Conservation (phyloP, 345 rosid species). For the Sisymbrium altissimum region DNA sequence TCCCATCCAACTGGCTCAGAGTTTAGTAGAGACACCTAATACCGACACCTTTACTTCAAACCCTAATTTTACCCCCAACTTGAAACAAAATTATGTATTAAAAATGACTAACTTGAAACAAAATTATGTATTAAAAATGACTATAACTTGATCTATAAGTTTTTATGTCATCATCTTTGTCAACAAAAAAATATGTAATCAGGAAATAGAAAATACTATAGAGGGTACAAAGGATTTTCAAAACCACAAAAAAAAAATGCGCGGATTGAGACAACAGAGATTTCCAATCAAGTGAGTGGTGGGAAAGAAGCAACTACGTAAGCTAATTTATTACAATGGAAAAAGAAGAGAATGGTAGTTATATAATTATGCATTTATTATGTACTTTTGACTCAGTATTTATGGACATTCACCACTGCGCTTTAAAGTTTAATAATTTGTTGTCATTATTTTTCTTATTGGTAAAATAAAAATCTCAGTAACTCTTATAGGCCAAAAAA, state of each 20-base stretch:
- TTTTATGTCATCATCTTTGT: neutral
- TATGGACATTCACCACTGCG: conserved; percentile 22
- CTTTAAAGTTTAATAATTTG: conserved; percentile 4
- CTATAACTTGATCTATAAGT: neutral
- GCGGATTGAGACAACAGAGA: conserved; percentile 8
- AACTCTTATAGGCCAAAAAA: neutral
- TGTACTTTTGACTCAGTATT: conserved; percentile 30
- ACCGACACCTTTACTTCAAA: conserved; percentile 7
- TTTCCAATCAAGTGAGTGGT: conserved; percentile 25
- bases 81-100: neutral
- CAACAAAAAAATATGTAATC: neutral
- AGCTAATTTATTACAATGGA: conserved; percentile 26
- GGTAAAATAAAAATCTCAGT: neutral
- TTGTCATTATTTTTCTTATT: neutral
- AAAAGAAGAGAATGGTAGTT: conserved; percentile 14
- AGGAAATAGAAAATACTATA: neutral
- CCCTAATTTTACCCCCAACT: neutral
- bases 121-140: neutral
- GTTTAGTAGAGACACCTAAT: conserved; percentile 28
- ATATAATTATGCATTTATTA: conserved; percentile 25
- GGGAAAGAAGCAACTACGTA: conserved; percentile 26
- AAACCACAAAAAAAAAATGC: neutral
- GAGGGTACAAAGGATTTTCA: neutral
- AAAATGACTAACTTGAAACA: neutral
- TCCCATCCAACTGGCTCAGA: conserved; percentile 21